phyloP scores from a whole-genome alignment of 129 eudicot genomes.

The Logfia minima region DNA sequence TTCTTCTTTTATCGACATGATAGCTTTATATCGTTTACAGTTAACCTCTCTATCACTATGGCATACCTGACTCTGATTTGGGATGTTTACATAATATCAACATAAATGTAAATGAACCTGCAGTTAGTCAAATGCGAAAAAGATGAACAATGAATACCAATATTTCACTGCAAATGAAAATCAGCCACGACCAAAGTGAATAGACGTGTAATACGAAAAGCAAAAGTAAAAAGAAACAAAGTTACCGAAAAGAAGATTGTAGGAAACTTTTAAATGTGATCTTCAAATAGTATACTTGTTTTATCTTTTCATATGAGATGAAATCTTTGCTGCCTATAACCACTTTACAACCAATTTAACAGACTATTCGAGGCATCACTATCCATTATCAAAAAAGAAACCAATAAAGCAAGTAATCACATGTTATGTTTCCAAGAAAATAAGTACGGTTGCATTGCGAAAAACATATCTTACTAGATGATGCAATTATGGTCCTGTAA shows the following conservation, averaged over 20 bases:
- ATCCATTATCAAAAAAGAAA: constrained; percentile 16
- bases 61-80: neutral
- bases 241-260: constrained; percentile 28
- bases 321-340: neutral
- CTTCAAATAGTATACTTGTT: constrained; percentile 12
- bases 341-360: constrained; percentile 26
- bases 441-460: neutral
- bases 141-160: neutral
- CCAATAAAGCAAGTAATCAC: constrained; percentile 26
- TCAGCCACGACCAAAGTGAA: constrained; percentile 35
- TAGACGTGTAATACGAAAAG: constrained; percentile 24
- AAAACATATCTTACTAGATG: neutral
- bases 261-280: constrained; percentile 30
- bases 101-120: neutral
- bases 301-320: constrained; percentile 17
- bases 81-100: neutral
- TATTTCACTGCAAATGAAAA: constrained; percentile 28
- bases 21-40: neutral
- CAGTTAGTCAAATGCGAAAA: neutral
- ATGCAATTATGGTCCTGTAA: neutral
- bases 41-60: neutral
- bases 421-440: constrained; percentile 21
- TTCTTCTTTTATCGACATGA: neutral
- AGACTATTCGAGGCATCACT: constrained; percentile 15
- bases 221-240: constrained; percentile 38